These are phyloP conservation scores for Schoenoplectus tabernaemontani DNA, from an alignment of 202 grass and related monocot species.

Conservation along the genomic window DNA sequence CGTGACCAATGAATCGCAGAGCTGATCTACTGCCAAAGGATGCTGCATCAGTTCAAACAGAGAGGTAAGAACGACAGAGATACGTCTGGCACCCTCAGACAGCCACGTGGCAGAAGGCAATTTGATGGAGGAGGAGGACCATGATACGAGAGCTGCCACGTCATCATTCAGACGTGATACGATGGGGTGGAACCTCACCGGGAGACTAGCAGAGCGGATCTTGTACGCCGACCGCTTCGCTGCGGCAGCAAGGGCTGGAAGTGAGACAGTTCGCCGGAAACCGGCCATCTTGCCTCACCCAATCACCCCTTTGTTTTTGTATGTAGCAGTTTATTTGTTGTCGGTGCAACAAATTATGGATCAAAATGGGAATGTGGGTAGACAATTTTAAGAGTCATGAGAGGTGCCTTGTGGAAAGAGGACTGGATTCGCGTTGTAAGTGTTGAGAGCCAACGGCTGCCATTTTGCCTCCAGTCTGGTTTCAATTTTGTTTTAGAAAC, in stretches of 20 bases:
- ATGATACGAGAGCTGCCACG: constrained; percentile 31
- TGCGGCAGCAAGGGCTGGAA: constrained; percentile 25
- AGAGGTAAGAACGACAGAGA: constrained; percentile 32
- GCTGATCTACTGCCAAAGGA: constrained; percentile 48
- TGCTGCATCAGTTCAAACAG: constrained; percentile 45
- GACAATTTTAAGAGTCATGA: not conserved
- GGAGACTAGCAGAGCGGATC: constrained; percentile 56
- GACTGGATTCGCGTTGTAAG: not conserved
- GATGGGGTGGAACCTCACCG: constrained; percentile 65
- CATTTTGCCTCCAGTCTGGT: not conserved
- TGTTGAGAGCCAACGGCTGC: constrained; percentile 14
- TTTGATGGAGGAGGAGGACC: not conserved
- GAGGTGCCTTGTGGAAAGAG: not conserved
- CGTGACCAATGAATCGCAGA: constrained; percentile 28
- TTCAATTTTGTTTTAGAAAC: not conserved
- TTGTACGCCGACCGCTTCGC: constrained; percentile 40
- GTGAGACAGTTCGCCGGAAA: constrained; percentile 59
- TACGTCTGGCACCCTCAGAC: constrained; percentile 34
- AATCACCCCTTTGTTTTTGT: not conserved
- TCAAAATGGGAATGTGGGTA: not conserved
- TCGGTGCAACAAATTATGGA: not conserved
- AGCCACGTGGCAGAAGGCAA: constrained; percentile 20
- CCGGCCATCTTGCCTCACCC: constrained; percentile 25
- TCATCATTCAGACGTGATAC: constrained; percentile 52
- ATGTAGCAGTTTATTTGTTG: not conserved